Evolutionary conservation across 352 stramenopile species (phyloP), one percentile per base, ranked within the genome.

Genomic region (Labyrinthula sp.): DNA sequence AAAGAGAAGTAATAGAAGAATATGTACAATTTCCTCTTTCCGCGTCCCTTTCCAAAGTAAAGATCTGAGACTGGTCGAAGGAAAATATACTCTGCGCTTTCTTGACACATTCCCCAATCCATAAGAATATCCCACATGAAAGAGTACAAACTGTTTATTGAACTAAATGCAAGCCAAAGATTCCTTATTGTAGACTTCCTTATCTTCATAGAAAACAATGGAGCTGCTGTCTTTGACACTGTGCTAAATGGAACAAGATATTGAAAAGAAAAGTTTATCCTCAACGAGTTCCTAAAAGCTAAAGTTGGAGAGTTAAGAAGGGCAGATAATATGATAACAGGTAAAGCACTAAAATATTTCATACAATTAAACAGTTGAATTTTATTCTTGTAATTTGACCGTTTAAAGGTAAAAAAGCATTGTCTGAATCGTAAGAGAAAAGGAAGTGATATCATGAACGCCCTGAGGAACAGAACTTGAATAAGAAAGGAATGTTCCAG

Each of bases 111-210:
- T 2, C 73, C 73, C 70, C 70, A 83, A 48, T 83, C 73, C 73
- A 83, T 83, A 54, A 82, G 65, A 10, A 83, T 70, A 43, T 83
- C 73, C 73, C 73, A 83, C 1, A 82, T 58, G 47, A 82, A 79
- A 47, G 73, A 82, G 47, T 80, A 83, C 24, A 83, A 56, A 34
- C 70, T 80, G 62, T 83, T 83, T 54, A 80, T 81, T 6, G 76
- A 71, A 0, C 71, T 73, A 37, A 66, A 75, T 0, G 76, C 59
- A 25, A 81, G 40, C 40, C 80, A 83, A 24, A 80, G 64, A 20
- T 55, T 70, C 56, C 35, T 31, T 35, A 52, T n/a, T 24, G n/a
- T n/a, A 10, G 9, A 3, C 14, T 7, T 12, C 43, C 23, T 4
- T 54, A 39, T n/a, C 24, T 43, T 31, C 9, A 18, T 2, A 35